These are phyloP conservation scores for Pseudogymnoascus sp. DNA, from an alignment of 2,329 filamentous ascomycete species.

Conservation along the genomic window DNA sequence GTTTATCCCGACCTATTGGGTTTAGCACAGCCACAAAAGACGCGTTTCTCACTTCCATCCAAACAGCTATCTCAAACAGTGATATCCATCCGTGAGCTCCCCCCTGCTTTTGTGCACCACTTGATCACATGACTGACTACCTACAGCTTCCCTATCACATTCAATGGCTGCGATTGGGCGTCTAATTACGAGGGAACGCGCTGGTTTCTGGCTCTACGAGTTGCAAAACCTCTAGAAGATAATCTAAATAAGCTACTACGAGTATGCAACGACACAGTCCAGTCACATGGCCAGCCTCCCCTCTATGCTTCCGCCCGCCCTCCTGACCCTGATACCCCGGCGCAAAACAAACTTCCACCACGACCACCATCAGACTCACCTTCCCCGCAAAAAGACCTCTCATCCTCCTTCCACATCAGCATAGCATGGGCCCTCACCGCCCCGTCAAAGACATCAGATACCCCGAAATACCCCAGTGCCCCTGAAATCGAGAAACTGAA, in stretches of 20 bases:
- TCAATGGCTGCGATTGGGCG: conserved; percentile 54
- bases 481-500: not conserved
- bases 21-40: conserved; percentile 68
- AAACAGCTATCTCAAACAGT: conserved; percentile 37
- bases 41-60: conserved; percentile 55
- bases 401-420: conserved; percentile 69
- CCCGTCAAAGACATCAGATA: conserved; percentile 31
- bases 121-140: conserved; percentile 18
- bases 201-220: conserved; percentile 76
- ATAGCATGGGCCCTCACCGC: conserved; percentile 72
- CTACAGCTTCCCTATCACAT: conserved; percentile 24
- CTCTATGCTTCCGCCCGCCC: conserved; percentile 51
- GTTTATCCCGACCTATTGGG: conserved; percentile 74
- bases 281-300: conserved; percentile 56
- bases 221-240: conserved; percentile 43
- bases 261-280: conserved; percentile 59
- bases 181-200: conserved; percentile 61
- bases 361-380: conserved; percentile 12
- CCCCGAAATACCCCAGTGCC: not conserved
- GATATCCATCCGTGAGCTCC: conserved; percentile 39
- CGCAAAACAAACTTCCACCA: conserved; percentile 14
- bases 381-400: conserved; percentile 4
- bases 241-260: conserved; percentile 57
- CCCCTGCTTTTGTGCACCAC: not conserved
- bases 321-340: not conserved